phyloP scores from a whole-genome alignment of 2,329 filamentous ascomycete species.

The Apiospora marii region DNA sequence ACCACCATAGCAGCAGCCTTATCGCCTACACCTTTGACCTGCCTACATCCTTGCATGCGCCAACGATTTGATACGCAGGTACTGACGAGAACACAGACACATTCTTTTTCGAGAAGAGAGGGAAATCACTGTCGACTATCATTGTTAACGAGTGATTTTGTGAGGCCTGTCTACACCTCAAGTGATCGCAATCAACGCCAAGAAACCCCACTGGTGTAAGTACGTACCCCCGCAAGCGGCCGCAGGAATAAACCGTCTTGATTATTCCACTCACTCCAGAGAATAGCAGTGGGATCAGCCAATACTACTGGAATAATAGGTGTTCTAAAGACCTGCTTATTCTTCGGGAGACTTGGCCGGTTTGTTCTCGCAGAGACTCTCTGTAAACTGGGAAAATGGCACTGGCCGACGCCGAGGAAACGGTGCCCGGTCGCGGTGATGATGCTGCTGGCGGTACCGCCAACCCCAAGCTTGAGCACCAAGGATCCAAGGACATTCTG shows the following conservation, averaged over 20 bases:
- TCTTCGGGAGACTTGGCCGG: too few species aligned
- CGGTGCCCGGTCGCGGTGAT: neutral
- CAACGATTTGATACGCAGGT: neutral
- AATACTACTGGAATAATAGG: too few species aligned
- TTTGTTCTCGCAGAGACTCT: too few species aligned
- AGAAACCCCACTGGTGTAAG: neutral
- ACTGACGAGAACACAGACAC: neutral
- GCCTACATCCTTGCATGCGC: neutral
- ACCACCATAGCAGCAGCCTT: neutral
- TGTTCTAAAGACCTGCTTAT: too few species aligned
- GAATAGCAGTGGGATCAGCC: too few species aligned
- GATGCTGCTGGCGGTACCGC: neutral
- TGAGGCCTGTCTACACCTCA: neutral
- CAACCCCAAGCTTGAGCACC: neutral
- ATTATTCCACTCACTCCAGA: too few species aligned
- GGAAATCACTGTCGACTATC: neutral
- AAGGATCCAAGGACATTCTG: neutral
- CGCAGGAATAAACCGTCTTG: too few species aligned
- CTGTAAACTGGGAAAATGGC: neutral
- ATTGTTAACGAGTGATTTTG: neutral
- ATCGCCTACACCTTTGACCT: neutral
- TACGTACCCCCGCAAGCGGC: neutral
- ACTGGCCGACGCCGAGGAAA: neutral
- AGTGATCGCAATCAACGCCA: neutral
- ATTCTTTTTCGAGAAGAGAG: neutral